Evolutionary conservation across 2,329 filamentous ascomycete genomes (phyloP).

Genomic region (Colletotrichum coccodes): DNA sequence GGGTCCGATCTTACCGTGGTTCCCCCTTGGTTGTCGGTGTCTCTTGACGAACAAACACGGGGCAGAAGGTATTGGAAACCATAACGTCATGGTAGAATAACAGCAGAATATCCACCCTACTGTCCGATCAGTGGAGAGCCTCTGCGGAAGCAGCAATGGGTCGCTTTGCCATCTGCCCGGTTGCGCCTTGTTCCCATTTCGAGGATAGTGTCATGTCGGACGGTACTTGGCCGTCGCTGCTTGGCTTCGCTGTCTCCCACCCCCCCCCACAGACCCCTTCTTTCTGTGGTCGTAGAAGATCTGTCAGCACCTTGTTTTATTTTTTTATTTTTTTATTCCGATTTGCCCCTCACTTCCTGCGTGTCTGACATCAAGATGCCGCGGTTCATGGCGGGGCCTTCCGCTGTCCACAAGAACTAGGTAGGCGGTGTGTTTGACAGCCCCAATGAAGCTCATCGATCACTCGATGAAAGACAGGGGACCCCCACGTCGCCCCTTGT

Average conservation of each 20-base stretch:
- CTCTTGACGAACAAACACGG: slow-evolving; percentile 6
- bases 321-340: not conserved
- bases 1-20: slow-evolving; percentile 12
- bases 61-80: slow-evolving; percentile 15
- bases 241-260: too few relatives aligned
- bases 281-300: not conserved
- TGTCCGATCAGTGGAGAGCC: not conserved
- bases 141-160: not conserved
- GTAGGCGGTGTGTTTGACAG: not conserved
- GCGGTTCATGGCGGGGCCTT: slow-evolving; percentile 20
- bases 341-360: slow-evolving; percentile 16
- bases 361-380: slow-evolving; percentile 23
- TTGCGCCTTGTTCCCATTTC: slow-evolving; percentile 9
- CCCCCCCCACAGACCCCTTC: not conserved
- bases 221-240: not conserved
- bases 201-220: slow-evolving; percentile 1
- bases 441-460: slow-evolving; percentile 1
- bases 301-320: not conserved
- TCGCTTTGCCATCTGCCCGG: slow-evolving; percentile 1
- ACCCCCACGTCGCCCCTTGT: not conserved
- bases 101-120: not conserved
- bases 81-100: slow-evolving; percentile 31
- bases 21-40: not conserved
- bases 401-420: not conserved
- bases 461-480: not conserved